phyloP scores from a whole-genome alignment of 805 yeast species.

The Phaffomyces antillensis region DNA sequence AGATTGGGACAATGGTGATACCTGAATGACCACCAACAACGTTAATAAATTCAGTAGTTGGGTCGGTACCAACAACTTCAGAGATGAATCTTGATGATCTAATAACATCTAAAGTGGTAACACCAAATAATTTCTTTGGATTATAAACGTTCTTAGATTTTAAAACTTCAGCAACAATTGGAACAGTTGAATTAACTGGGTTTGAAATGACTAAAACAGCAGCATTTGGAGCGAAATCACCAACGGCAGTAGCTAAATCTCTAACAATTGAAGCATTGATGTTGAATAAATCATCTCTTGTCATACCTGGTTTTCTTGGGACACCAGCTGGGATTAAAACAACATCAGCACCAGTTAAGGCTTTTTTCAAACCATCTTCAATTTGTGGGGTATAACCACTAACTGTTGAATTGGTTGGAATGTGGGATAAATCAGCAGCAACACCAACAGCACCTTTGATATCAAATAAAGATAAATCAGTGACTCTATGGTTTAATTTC shows the following conservation, averaged over 20 bases:
- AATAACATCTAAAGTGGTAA: slow-evolving; percentile 81
- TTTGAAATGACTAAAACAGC: slow-evolving; percentile 79
- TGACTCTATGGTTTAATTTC: slow-evolving; percentile 84
- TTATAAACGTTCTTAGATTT: slow-evolving; percentile 59
- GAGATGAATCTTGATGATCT: slow-evolving; percentile 61
- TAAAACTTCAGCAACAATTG: slow-evolving; percentile 77
- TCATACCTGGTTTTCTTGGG: slow-evolving; percentile 93
- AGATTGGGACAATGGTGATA: slow-evolving; percentile 85
- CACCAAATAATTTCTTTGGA: slow-evolving; percentile 75
- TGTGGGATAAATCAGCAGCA: slow-evolving; percentile 91
- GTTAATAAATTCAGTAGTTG: slow-evolving; percentile 41
- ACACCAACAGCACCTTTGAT: slow-evolving; percentile 93
- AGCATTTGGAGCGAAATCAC: slow-evolving; percentile 64
- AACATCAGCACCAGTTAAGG: slow-evolving; percentile 39
- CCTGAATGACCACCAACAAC: slow-evolving; percentile 96
- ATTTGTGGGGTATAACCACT: slow-evolving; percentile 78
- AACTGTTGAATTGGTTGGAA: slow-evolving; percentile 87
- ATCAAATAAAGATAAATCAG: slow-evolving; percentile 81
- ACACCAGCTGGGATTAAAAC: slow-evolving; percentile 71
- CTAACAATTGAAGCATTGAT: slow-evolving; percentile 78
- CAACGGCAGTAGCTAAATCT: slow-evolving; percentile 68
- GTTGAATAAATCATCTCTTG: slow-evolving; percentile 81
- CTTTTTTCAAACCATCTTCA: slow-evolving; percentile 42
- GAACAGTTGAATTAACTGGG: slow-evolving; percentile 92
- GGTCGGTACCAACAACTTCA: slow-evolving; percentile 18